These are phyloP conservation scores for Cicer chorassanicum DNA, from an alignment of 306 rosid genomes.

Conservation along the genomic window DNA sequence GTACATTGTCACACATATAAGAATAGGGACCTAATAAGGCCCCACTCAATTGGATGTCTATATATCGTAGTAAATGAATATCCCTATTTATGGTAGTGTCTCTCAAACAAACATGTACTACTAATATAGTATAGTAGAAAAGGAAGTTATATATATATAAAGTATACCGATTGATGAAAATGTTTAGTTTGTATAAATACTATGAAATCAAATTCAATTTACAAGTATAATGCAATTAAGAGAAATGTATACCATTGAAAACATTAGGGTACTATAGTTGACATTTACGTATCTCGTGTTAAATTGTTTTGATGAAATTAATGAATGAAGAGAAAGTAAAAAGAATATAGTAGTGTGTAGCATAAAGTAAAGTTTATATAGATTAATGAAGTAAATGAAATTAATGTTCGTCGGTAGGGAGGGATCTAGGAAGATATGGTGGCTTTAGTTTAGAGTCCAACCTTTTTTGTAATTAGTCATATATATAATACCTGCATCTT, in stretches of 20 bases:
- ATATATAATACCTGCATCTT: constrained; percentile 56
- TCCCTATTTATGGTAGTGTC: background rate
- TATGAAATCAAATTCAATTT: no score
- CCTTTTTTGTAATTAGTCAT: constrained; percentile 42
- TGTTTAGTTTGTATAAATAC: no score
- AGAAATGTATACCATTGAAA: background rate
- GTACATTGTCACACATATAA: background rate
- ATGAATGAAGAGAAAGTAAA: constrained; percentile 44
- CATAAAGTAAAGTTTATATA: constrained; percentile 40
- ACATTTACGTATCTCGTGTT: constrained; percentile 7
- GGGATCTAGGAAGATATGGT: constrained; percentile 54
- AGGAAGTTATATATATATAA: background rate
- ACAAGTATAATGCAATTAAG: no score
- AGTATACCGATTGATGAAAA: no score
- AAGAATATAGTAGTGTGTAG: constrained; percentile 34
- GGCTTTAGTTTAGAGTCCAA: constrained; percentile 45
- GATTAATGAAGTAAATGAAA: constrained; percentile 28
- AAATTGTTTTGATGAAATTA: constrained; percentile 21
- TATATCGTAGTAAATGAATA: background rate
- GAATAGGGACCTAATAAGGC: constrained; percentile 42
- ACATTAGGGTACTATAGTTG: background rate
- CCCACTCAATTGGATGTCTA: background rate
- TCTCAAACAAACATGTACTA: constrained; percentile 4
- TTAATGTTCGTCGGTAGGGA: constrained; percentile 47
- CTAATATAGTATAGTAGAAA: background rate